These are phyloP conservation scores for Diutina pseudorugosa DNA, from an alignment of 1,139 yeast species.

Conservation along the genomic window DNA sequence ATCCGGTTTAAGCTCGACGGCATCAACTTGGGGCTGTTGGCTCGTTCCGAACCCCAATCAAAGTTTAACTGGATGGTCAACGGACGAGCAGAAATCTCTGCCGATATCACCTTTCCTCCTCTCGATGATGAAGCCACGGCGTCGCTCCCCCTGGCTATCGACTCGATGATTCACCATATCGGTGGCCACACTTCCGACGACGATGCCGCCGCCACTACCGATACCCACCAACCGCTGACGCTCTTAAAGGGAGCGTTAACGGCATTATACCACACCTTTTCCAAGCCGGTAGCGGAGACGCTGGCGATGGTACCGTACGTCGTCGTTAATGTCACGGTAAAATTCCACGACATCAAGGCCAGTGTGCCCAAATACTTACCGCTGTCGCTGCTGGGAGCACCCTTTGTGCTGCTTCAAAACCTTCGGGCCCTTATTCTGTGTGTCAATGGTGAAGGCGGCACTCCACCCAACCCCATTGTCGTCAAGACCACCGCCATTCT, in stretches of 20 bases:
- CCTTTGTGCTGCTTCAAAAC: slow-evolving; percentile 47
- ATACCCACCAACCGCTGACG: slow-evolving; percentile 11
- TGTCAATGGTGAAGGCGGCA: slow-evolving; percentile 30
- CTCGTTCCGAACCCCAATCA: slow-evolving; percentile 22
- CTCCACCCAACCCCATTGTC: slow-evolving; percentile 20
- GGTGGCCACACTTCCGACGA: not conserved
- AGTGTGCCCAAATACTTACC: slow-evolving; percentile 43
- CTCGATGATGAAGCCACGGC: slow-evolving; percentile 12
- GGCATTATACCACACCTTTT: slow-evolving; percentile 32
- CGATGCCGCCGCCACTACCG: not conserved
- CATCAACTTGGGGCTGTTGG: slow-evolving; percentile 38
- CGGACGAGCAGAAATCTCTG: slow-evolving; percentile 57
- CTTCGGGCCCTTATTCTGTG: slow-evolving; percentile 48
- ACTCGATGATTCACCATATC: not conserved
- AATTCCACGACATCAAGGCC: slow-evolving; percentile 51
- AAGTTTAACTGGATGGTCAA: slow-evolving; percentile 60
- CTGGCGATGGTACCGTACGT: slow-evolving; percentile 32
- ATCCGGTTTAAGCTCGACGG: slow-evolving; percentile 57
- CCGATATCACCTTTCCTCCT: slow-evolving; percentile 56
- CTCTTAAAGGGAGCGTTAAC: slow-evolving; percentile 30
- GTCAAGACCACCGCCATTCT: slow-evolving; percentile 51
- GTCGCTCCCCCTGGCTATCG: not conserved
- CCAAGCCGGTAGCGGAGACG: slow-evolving; percentile 9
- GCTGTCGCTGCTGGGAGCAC: slow-evolving; percentile 34
- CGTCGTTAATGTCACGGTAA: slow-evolving; percentile 52